A percentile compares a stretch with the other conserved stretches of the same genome.
Conservation (phyloP, 306 rosid genomes). For the Inga leiocalycina region DNA sequence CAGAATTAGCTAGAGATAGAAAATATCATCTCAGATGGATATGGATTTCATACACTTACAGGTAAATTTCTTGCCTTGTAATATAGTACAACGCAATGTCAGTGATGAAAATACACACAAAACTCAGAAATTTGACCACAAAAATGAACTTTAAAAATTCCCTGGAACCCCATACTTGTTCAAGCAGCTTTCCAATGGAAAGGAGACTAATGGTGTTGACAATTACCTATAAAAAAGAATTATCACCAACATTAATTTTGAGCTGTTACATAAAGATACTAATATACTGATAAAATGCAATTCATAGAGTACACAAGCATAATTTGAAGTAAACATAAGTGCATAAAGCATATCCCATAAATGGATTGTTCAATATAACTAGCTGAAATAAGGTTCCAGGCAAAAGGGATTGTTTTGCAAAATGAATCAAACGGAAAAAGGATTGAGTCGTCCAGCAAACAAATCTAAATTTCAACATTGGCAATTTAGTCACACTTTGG, state of each 20-base stretch:
- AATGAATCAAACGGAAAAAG: slow-evolving; percentile 11
- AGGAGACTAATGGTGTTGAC: slow-evolving; percentile 74
- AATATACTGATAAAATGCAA: slow-evolving; percentile 7
- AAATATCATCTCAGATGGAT: too few species aligned
- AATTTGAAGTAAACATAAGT: slow-evolving; percentile 6
- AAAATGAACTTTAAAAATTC: slow-evolving; percentile 79
- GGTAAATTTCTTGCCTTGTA: too few species aligned
- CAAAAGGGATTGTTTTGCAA: slow-evolving; percentile 90
- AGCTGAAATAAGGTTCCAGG: slow-evolving; percentile 82
- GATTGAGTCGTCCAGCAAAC: neutral
- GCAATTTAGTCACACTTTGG: neutral
- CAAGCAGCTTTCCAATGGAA: slow-evolving; percentile 87
- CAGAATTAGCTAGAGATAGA: too few species aligned
- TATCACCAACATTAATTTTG: neutral
- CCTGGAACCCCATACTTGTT: slow-evolving; percentile 90
- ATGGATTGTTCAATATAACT: slow-evolving; percentile 82
- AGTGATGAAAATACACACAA: too few species aligned
- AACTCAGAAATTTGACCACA: too few species aligned
- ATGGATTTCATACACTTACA: too few species aligned
- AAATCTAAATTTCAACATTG: neutral
- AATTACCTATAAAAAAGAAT: slow-evolving; percentile 55
- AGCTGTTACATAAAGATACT: neutral
- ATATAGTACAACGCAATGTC: too few species aligned
- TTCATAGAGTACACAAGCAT: neutral
- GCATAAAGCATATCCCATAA: slow-evolving; percentile 79